Evolutionary conservation across 2,329 filamentous ascomycete genomes (phyloP), one percentile per base, ranked within the genome.

Genomic region (Colletotrichum spinosum): DNA sequence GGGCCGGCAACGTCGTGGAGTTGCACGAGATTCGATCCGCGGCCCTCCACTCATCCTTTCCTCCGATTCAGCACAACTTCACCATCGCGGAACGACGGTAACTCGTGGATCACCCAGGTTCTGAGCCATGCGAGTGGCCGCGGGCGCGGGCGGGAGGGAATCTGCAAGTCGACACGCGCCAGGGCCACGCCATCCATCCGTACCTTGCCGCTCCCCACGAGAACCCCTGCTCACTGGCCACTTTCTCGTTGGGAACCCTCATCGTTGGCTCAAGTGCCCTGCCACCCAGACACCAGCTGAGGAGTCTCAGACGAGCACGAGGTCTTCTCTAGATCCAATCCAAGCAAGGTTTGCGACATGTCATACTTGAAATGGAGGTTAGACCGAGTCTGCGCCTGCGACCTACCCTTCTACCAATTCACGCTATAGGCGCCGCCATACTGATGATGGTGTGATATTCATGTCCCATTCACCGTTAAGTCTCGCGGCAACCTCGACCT

Each of bases 61-160:
- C 57, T 53, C 57, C 52, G 52, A 62, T 53, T 52, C 58, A 56
- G 62, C 60, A 64, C 42, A 39, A 39, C 51, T 46, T 51, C 15
- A 62, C 38, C 17, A 49, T 38, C 33, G 25, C 33, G 44, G 44
- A 41, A 54, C 37, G 42, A 46, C 62, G 38, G 34, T 50, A 37
- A 39, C 48, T 55, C 48, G 60, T 48, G 56, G 50, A 61, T 61
- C 61, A 55, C 56, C 45, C 45, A 51, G 37, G 17, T 55, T 55
- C 35, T 39, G 44, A 55, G 45, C 45, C 51, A 35, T 39, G 9
- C 42, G 37, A 38, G 25, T 38, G 34, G 17, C 13, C 17, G 10
- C 44, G 10, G 7, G n/a, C n/a, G 42, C 60, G 37, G 61, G 49
- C 58, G 57, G 57, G 57, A 60, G 42, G 64, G 45, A 59, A 42